phyloP scores from a whole-genome alignment of 202 grass and related monocot species.

The Eragrostis tef region DNA sequence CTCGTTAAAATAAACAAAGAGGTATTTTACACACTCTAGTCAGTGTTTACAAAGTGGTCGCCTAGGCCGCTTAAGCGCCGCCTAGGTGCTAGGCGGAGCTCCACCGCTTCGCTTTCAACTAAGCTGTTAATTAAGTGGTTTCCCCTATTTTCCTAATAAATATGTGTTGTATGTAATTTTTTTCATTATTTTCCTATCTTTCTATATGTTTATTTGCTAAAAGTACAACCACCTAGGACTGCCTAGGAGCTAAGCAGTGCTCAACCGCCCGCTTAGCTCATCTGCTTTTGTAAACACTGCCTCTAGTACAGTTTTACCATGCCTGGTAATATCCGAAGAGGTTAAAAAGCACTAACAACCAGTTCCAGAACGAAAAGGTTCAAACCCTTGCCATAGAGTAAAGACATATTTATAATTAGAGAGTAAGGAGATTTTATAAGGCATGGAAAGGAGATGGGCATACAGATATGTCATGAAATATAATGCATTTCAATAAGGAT shows the following conservation, averaged over 20 bases:
- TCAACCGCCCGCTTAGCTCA: too few species aligned
- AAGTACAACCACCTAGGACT: too few species aligned
- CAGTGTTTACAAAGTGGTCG: not conserved
- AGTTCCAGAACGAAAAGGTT: not conserved
- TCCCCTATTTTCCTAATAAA: too few species aligned
- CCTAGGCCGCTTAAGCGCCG: too few species aligned
- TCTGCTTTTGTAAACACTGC: too few species aligned
- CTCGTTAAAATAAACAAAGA: not conserved
- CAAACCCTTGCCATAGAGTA: not conserved
- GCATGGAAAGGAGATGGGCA: not conserved
- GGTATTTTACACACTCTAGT: not conserved
- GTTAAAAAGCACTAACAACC: not conserved
- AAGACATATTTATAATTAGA: not conserved
- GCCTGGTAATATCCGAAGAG: conserved; percentile 2
- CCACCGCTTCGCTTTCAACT: too few species aligned
- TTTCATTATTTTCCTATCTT: too few species aligned
- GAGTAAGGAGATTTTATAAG: not conserved
- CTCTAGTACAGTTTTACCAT: not conserved
- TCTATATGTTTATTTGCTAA: too few species aligned
- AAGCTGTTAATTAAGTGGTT: too few species aligned
- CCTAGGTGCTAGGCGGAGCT: too few species aligned
- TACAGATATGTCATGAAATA: not conserved
- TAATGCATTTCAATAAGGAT: not conserved
- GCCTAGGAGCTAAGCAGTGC: too few species aligned
- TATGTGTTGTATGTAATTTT: too few species aligned